phyloP scores from a whole-genome alignment of 176 grass and related monocot genomes.

The Lolium rigidum region DNA sequence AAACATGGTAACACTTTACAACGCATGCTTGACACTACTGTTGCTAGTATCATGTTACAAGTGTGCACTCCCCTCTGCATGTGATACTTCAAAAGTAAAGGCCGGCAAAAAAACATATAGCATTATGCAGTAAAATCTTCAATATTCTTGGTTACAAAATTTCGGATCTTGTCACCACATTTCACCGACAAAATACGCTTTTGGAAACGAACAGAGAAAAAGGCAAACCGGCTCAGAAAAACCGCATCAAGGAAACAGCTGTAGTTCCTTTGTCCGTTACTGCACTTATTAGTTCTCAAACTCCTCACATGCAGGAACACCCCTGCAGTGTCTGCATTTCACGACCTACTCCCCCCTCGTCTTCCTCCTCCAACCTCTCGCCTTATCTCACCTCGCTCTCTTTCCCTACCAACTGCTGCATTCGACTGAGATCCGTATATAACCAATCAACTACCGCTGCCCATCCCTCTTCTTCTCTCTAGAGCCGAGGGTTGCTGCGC shows the following conservation, averaged over 20 bases:
- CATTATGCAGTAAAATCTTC: neutral
- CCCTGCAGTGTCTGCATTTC: constrained; percentile 19
- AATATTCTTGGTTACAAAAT: neutral
- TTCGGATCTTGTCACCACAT: constrained; percentile 39
- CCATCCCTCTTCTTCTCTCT: constrained; percentile 41
- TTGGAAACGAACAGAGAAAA: constrained; percentile 32
- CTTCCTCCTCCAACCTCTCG: constrained; percentile 48
- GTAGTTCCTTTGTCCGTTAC: constrained; percentile 27
- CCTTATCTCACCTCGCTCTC: constrained; percentile 44
- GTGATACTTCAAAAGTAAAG: neutral
- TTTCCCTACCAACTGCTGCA: constrained; percentile 42
- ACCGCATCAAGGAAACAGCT: neutral
- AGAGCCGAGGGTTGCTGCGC: constrained; percentile 40
- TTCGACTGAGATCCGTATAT: constrained; percentile 57
- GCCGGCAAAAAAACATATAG: too few species aligned
- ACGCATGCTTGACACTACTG: too few species aligned
- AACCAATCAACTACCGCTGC: constrained; percentile 42
- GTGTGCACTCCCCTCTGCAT: neutral
- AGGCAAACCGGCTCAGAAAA: neutral
- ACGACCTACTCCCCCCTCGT: constrained; percentile 12
- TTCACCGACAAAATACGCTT: constrained; percentile 3
- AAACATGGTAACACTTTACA: too few species aligned
- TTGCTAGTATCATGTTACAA: neutral
- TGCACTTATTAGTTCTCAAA: constrained; percentile 4
- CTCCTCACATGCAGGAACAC: constrained; percentile 3